phyloP scores from a whole-genome alignment of 164 flowering plant species.

The Vitis labrusca region DNA sequence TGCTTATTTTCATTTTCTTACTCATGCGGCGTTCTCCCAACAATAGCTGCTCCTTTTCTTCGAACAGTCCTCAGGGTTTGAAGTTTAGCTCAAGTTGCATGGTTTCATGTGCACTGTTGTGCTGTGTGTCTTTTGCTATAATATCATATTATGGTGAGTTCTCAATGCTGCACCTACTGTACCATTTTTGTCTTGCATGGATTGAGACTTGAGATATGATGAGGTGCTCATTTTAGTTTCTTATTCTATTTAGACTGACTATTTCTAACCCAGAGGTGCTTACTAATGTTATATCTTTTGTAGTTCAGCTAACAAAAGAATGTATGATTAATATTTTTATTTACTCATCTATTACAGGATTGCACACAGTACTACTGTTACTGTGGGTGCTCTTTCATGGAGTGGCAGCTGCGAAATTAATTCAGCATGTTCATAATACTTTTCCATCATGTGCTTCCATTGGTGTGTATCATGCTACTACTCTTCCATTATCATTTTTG shows the following conservation, averaged over 20 bases:
- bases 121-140: constrained; percentile 48
- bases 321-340: not conserved
- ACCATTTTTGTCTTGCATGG: not conserved
- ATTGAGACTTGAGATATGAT: not conserved
- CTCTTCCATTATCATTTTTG: not conserved
- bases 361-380: constrained; percentile 34
- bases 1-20: constrained; percentile 54
- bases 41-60: not conserved
- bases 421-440: constrained; percentile 63
- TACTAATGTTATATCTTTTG: not conserved
- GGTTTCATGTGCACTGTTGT: constrained; percentile 29
- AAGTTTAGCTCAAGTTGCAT: constrained; percentile 29
- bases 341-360: constrained; percentile 37
- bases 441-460: constrained; percentile 92
- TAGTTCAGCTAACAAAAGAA: not conserved
- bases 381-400: constrained; percentile 77
- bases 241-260: not conserved
- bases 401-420: constrained; percentile 54
- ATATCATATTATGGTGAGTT: constrained; percentile 47
- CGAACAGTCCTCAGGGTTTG: constrained; percentile 18
- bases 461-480: constrained; percentile 41
- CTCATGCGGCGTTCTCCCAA: constrained; percentile 17
- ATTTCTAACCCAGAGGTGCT: not conserved
- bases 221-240: not conserved
- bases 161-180: not conserved